phyloP scores from a whole-genome alignment of 2,329 filamentous ascomycete genomes.

The Endothia cerciana region DNA sequence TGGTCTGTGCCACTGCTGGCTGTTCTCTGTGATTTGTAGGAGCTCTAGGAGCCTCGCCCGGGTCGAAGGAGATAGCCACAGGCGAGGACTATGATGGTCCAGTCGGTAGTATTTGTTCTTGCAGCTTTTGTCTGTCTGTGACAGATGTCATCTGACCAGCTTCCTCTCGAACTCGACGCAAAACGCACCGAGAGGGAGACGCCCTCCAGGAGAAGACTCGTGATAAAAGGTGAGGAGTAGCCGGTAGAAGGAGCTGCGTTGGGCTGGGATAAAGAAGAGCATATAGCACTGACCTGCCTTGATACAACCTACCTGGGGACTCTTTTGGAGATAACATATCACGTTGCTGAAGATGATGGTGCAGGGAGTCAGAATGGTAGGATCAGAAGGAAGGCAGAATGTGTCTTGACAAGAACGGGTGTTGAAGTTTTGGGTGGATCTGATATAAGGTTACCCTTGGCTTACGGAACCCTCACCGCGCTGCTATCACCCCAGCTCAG shows the following conservation, averaged over 20 bases:
- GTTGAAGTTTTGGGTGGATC: neutral
- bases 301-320: neutral
- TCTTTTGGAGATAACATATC: neutral
- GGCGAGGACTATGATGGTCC: conserved; percentile 43
- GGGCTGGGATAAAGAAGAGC: neutral
- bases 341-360: neutral
- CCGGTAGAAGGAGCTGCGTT: conserved; percentile 28
- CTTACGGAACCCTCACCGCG: neutral
- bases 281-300: neutral
- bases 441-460: neutral
- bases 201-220: conserved; percentile 35
- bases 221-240: conserved; percentile 27
- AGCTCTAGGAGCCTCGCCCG: conserved; percentile 40
- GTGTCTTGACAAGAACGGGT: neutral
- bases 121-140: conserved; percentile 32
- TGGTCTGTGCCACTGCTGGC: neutral
- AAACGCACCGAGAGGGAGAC: conserved; percentile 38
- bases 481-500: neutral
- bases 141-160: conserved; percentile 30
- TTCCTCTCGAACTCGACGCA: conserved; percentile 36
- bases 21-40: conserved; percentile 32
- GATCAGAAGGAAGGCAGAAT: neutral
- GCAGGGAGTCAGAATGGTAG: too few species aligned
- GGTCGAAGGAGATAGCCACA: conserved; percentile 34
- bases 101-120: conserved; percentile 33